Evolutionary conservation across 345 rosid genomes (phyloP).

Genomic region (Brassica cretica): DNA sequence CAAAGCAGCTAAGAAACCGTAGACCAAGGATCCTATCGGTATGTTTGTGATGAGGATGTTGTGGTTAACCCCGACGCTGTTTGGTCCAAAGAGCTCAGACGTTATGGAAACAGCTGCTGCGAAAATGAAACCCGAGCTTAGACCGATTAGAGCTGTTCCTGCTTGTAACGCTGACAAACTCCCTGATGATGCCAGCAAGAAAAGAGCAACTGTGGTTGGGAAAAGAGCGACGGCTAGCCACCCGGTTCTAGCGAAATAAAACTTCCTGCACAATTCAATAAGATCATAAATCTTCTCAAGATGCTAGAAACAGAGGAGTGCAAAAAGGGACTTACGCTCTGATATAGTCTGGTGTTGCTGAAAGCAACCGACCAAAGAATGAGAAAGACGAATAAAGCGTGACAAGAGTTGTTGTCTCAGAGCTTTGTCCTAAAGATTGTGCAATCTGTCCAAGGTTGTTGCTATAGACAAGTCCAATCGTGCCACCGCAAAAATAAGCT

Average conservation of each 20-base stretch:
- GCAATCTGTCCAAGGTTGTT: constrained; percentile 94
- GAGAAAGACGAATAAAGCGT: constrained; percentile 91
- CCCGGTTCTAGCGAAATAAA: constrained; percentile 94
- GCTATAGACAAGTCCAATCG: constrained; percentile 94
- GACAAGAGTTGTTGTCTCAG: constrained; percentile 61
- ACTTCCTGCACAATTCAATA: constrained; percentile 54
- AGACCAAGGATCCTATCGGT: constrained; percentile 78
- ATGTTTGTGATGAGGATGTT: constrained; percentile 94
- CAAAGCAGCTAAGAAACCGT: constrained; percentile 77
- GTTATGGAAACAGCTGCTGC: constrained; percentile 93
- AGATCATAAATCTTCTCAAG: constrained; percentile 5
- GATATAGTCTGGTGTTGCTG: constrained; percentile 86
- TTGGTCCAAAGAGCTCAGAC: constrained; percentile 88
- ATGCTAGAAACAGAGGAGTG: not conserved
- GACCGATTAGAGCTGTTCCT: constrained; percentile 69
- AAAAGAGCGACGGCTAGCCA: constrained; percentile 82
- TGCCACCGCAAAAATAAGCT: constrained; percentile 87
- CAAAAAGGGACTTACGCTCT: constrained; percentile 58
- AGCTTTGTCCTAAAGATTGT: constrained; percentile 66
- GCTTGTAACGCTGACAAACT: constrained; percentile 49
- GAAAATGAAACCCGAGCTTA: constrained; percentile 93
- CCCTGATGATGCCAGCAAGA: constrained; percentile 60
- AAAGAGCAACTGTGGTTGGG: constrained; percentile 82
- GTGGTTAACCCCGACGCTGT: constrained; percentile 88
- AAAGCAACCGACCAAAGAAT: constrained; percentile 89